Percentiles rank a stretch among this genome's conserved stretches.
Conservation (phyloP, 2,329 filamentous ascomycete species). For the Fusarium sp. region DNA sequence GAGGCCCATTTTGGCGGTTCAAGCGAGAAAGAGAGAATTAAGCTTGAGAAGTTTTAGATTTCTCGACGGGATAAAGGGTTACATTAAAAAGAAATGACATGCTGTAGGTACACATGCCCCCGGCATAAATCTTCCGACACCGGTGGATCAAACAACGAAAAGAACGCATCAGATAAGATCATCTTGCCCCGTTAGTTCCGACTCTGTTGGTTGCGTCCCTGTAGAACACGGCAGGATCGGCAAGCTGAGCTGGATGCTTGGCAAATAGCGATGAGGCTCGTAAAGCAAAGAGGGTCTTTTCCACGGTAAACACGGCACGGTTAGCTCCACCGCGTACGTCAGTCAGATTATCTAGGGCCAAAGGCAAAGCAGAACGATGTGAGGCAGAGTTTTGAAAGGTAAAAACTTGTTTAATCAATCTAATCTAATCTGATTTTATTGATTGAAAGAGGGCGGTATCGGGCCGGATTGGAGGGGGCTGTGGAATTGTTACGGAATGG, state of each 20-base stretch:
- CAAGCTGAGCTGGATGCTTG: slow-evolving; percentile 16
- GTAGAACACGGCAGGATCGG: slow-evolving; percentile 24
- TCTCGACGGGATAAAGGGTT: neutral
- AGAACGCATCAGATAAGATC: slow-evolving; percentile 39
- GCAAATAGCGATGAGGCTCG: neutral
- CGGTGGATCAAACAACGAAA: slow-evolving; percentile 7
- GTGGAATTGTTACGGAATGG: neutral
- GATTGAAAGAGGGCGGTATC: neutral
- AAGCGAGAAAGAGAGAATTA: neutral
- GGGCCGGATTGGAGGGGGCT: neutral
- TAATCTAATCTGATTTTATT: slow-evolving; percentile 35
- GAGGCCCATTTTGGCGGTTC: neutral
- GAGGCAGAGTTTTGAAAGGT: neutral
- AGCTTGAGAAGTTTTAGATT: neutral
- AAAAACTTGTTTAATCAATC: slow-evolving; percentile 6
- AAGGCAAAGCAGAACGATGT: neutral
- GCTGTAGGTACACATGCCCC: neutral
- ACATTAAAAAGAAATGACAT: neutral
- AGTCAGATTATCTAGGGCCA: neutral
- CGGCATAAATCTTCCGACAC: neutral
- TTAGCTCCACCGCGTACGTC: slow-evolving; percentile 11
- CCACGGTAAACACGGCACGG: slow-evolving; percentile 18
- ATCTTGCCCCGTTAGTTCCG: slow-evolving; percentile 13
- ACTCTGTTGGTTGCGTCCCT: neutral
- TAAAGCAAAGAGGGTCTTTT: neutral